Evolutionary conservation across 805 yeast genomes (phyloP).

Genomic region (Teunomyces panamensis): DNA sequence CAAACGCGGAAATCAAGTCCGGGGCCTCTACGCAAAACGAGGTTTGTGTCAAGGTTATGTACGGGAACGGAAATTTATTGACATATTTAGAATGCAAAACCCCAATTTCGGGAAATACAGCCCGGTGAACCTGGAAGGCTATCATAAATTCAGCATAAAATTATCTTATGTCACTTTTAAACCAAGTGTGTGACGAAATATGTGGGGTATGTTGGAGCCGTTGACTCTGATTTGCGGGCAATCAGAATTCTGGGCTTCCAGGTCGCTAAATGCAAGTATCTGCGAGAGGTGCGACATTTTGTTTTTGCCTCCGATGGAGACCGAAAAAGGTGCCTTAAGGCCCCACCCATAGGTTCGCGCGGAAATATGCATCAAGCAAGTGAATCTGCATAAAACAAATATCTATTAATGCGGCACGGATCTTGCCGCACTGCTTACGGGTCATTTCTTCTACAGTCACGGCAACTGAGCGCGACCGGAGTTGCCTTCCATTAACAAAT

Average conservation of each 20-base stretch:
- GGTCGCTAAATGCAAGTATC: slow-evolving; percentile 1
- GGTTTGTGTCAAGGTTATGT: neutral
- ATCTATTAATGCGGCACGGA: neutral
- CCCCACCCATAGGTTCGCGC: neutral
- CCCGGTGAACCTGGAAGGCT: no score
- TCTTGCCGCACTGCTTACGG: neutral
- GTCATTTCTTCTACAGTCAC: neutral
- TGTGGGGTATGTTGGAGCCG: neutral
- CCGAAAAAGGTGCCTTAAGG: neutral
- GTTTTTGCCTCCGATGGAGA: neutral
- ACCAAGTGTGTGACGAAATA: neutral
- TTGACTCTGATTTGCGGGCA: neutral
- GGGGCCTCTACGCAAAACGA: no score
- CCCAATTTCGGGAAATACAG: no score
- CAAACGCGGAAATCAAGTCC: neutral
- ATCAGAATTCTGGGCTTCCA: neutral
- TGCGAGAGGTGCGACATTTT: slow-evolving; percentile 1
- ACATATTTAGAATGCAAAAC: no score
- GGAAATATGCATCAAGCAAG: neutral
- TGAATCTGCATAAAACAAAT: neutral
- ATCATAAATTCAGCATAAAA: no score
- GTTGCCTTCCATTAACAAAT: slow-evolving; percentile 2
- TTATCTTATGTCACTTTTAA: no score
- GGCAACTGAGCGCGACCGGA: slow-evolving; percentile 3
- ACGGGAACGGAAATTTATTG: neutral